Evolutionary conservation across 1,284 basidiomycete genomes (phyloP), one percentile per base, ranked within the genome.

Genomic region (Puccinia horiana): DNA sequence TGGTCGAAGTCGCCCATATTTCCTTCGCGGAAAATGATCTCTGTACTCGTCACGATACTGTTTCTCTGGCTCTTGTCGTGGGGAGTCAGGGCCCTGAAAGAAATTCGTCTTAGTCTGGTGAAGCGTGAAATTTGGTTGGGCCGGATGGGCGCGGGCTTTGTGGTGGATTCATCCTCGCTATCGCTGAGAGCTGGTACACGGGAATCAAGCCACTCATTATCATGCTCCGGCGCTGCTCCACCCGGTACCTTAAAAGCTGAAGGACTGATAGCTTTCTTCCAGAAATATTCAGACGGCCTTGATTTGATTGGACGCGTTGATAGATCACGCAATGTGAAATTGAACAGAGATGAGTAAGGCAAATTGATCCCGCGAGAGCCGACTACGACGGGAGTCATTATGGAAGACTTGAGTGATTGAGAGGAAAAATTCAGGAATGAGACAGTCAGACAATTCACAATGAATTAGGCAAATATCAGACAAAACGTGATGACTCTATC

Each of bases 261-360:
- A 56, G 58, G n/a, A n/a, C n/a, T 26, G 20, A 42, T 56, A 26
- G 80, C 80, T 52, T 69, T 75, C 9, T 82, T 52, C 80, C 80
- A 82, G 40, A 82, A 82, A 52, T 82, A 75, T 26, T 67, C 56
- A 12, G 80, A 42, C 49, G 79, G 70, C 37, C 79, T n/a, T n/a
- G 72, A 54, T 16, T 56, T 52, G 9, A 37, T 32, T 56, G 20
- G 20, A 54, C 72, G 72, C 47, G 20, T 74, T 40, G 72, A 74
- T 52, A 32, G 14, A 56, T 42, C 49, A 29, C 74, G 58, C 56
- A 47, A 37, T 29, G 26, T 32, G 18, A 63, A 35, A 35, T 76
- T 76, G 58, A 76, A 76, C 29, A 76, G n/a, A n/a, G 58, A 76
- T 18, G 74, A 76, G 58, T 76, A 63, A 26, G 74, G 74, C 40